phyloP scores from a whole-genome alignment of 164 flowering plant genomes.

The Cinnamomum chago region DNA sequence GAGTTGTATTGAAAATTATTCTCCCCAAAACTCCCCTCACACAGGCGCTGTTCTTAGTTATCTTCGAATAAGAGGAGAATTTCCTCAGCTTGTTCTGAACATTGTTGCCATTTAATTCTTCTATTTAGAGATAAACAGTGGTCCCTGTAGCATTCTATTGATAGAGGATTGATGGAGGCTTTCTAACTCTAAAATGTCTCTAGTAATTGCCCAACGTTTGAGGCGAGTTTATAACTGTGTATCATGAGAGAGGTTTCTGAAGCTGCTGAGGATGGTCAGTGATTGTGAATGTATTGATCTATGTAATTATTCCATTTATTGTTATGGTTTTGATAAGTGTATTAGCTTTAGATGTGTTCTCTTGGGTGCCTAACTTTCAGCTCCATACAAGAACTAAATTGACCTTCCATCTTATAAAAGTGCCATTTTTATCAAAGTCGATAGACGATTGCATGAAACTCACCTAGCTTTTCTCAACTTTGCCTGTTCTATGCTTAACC shows the following conservation, averaged over 20 bases:
- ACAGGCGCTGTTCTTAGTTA: not conserved
- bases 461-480: too few relatives aligned
- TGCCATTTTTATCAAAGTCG: too few relatives aligned
- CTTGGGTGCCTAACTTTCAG: not conserved
- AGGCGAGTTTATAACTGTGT: too few relatives aligned
- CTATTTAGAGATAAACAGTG: constrained; percentile 9
- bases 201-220: too few relatives aligned
- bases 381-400: too few relatives aligned
- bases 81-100: constrained; percentile 25
- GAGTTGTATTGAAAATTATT: constrained; percentile 3
- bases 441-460: too few relatives aligned
- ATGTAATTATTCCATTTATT: constrained; percentile 5
- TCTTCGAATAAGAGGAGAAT: constrained; percentile 3
- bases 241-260: not conserved
- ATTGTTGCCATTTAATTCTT: constrained; percentile 11
- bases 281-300: not conserved
- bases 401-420: too few relatives aligned
- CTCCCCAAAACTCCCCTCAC: not conserved
- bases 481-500: too few relatives aligned
- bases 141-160: not conserved
- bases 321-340: constrained; percentile 5
- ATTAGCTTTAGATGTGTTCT: not conserved
- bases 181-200: not conserved
- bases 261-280: not conserved
- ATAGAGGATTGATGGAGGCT: constrained; percentile 3